Evolutionary conservation across 768 basidiomycete genomes (phyloP).

Genomic region (Boletales sp.): DNA sequence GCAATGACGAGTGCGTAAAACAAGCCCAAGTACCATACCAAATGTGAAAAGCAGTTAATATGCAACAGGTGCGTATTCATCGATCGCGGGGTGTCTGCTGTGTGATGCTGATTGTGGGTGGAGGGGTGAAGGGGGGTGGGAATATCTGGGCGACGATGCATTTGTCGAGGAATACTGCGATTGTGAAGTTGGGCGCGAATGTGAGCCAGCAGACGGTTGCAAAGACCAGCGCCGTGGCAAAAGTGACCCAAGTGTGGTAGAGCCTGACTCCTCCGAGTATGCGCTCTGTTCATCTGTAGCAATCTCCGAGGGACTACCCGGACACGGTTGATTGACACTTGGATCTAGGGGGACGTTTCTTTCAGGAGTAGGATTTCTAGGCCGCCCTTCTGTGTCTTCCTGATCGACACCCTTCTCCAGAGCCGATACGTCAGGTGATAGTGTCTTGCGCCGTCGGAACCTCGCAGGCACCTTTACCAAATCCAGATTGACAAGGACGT

Average conservation of each 20-base stretch:
- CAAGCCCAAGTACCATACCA: neutral
- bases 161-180: conserved; percentile 30
- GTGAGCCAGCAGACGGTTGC: conserved; percentile 26
- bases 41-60: conserved; percentile 10
- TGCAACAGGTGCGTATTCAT: conserved; percentile 20
- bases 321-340: conserved; percentile 41
- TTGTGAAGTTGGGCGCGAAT: conserved; percentile 29
- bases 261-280: conserved; percentile 33
- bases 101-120: conserved; percentile 24
- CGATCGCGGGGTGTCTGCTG: conserved; percentile 32
- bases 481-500: conserved; percentile 52
- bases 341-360: conserved; percentile 40
- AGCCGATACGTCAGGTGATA: conserved; percentile 13
- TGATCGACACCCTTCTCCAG: conserved; percentile 29
- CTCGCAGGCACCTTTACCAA: conserved; percentile 24
- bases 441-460: conserved; percentile 13
- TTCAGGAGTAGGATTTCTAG: conserved; percentile 53
- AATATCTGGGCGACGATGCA: conserved; percentile 29
- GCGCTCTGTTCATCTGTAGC: conserved; percentile 20
- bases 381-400: conserved; percentile 30
- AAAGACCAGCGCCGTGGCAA: conserved; percentile 32
- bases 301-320: conserved; percentile 32
- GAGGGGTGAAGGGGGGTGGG: conserved; percentile 30
- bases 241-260: conserved; percentile 33
- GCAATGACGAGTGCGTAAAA: conserved; percentile 3